phyloP scores from a whole-genome alignment of 2,329 filamentous ascomycete species.

The Aspergillus tamarii region DNA sequence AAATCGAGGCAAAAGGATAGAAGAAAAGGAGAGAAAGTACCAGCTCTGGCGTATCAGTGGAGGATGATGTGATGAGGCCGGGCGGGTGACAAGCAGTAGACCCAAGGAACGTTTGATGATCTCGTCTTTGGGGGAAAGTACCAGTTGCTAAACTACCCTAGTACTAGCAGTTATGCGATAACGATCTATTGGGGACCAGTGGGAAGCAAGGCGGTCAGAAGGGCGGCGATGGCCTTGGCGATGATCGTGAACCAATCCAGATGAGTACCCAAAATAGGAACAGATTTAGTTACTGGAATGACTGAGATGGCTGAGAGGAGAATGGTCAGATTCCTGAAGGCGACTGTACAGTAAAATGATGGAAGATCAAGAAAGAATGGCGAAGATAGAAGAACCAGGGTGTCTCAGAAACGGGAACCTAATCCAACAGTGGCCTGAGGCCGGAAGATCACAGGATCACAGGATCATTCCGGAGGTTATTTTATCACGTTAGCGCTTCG shows the following conservation, averaged over 20 bases:
- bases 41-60: slow-evolving; percentile 3
- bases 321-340: not conserved
- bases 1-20: not conserved
- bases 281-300: not conserved
- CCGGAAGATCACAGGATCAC: slow-evolving; percentile 7
- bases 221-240: slow-evolving; percentile 27
- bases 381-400: not conserved
- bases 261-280: not conserved
- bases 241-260: slow-evolving; percentile 7
- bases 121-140: slow-evolving; percentile 19
- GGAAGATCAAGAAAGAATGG: not conserved
- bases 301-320: not conserved
- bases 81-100: slow-evolving; percentile 26
- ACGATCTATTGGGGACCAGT: slow-evolving; percentile 28
- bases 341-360: not conserved
- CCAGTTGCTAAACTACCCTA: slow-evolving; percentile 22
- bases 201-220: slow-evolving; percentile 36
- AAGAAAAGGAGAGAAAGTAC: slow-evolving; percentile 4
- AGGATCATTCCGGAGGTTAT: slow-evolving; percentile 3
- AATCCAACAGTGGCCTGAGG: slow-evolving; percentile 10
- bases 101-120: slow-evolving; percentile 29
- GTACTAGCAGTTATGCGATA: slow-evolving; percentile 26
- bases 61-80: slow-evolving; percentile 35
- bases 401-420: not conserved
- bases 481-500: slow-evolving; percentile 20